Evolutionary conservation across 2,329 filamentous ascomycete species (phyloP).

Genomic region (Colletotrichum abscissum): DNA sequence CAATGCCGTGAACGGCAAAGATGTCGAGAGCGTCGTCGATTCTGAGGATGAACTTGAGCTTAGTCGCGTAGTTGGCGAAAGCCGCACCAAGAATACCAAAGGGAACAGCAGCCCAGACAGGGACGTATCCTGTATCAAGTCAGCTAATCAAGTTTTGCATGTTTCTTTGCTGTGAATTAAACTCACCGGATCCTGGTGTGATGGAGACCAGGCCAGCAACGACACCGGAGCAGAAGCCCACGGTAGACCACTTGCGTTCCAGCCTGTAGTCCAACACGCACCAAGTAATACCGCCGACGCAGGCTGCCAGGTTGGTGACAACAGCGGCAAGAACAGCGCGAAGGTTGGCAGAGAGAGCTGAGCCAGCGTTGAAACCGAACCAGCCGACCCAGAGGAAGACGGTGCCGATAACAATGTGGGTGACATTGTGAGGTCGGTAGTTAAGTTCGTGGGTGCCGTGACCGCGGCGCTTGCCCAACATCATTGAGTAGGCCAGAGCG

Average conservation of each 20-base stretch:
- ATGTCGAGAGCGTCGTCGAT: conserved; percentile 91
- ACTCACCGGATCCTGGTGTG: conserved; percentile 81
- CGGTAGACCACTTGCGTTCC: conserved; percentile 91
- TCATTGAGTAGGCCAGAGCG: conserved; percentile 89
- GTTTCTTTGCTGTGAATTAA: too few species aligned
- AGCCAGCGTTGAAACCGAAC: conserved; percentile 95
- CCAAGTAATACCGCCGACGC: conserved; percentile 88
- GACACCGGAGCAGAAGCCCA: conserved; percentile 92
- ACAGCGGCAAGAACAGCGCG: conserved; percentile 88
- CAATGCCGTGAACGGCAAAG: conserved; percentile 84
- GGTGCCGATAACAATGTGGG: conserved; percentile 90
- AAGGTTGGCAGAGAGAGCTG: conserved; percentile 82
- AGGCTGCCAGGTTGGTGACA: conserved; percentile 87
- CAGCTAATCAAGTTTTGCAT: background rate
- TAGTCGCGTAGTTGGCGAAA: conserved; percentile 89
- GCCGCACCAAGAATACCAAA: conserved; percentile 81
- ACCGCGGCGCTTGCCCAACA: conserved; percentile 86
- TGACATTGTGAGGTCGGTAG: conserved; percentile 93
- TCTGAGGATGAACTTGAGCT: conserved; percentile 85
- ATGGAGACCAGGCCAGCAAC: conserved; percentile 90
- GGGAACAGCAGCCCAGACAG: conserved; percentile 84
- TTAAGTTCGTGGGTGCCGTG: conserved; percentile 90
- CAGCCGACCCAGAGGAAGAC: conserved; percentile 96
- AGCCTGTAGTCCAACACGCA: conserved; percentile 89
- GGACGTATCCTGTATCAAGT: conserved; percentile 70